Base-by-base conservation (phyloP, 2,329 filamentous ascomycete species). In the Chrysoporthe austroafricana region DNA sequence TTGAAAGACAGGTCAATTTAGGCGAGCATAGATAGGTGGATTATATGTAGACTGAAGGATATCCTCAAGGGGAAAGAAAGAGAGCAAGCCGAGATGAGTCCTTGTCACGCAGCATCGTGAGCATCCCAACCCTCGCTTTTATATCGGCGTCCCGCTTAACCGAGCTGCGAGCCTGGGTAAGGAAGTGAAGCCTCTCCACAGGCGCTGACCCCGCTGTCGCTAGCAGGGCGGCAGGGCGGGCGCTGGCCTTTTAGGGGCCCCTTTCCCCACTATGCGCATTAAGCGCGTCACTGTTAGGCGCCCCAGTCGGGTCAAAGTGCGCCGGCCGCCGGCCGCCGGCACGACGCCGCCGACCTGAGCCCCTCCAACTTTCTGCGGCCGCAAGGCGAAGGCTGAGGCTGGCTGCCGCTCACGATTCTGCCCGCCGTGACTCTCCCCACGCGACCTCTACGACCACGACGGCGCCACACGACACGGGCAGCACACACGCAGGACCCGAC, bases 221-320 rank as follows among this genome's bases (percentile, higher is more conserved):
- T 21, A 16, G 42, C 16, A 32, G 56, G 7, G 9, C 16, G 16
- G 42, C 16, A 32, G 56, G 26, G 9, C 16, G 16, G 34, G 34
- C 21, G 56, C 18, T 59, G 57, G 26, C 50, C 18, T 44, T 39
- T 21, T 5, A 34, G 65, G 52, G n/a, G 26, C 26, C 26, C 54
- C n/a, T 32, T 18, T 21, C 59, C 48, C 59, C 60, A 54, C 42
- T 64, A 36, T 32, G 16, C 18, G 11, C n/a, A 21, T 44, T 1
- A 32, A 67, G 5, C 43, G 14, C 13, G 26, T 14, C 59, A 44
- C 42, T 4, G 42, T 63, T 59, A 70, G 62, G 69, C 69, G 69
- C 69, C 48, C 69, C 67, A 70, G 69, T 69, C 69, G 66, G 66
- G 63, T 69, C n/a, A 69, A 64, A 64, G 59, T 62, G 32, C 61